Evolutionary conservation across 2,329 filamentous ascomycete species (phyloP).

Genomic region (Pezicula radicicola): DNA sequence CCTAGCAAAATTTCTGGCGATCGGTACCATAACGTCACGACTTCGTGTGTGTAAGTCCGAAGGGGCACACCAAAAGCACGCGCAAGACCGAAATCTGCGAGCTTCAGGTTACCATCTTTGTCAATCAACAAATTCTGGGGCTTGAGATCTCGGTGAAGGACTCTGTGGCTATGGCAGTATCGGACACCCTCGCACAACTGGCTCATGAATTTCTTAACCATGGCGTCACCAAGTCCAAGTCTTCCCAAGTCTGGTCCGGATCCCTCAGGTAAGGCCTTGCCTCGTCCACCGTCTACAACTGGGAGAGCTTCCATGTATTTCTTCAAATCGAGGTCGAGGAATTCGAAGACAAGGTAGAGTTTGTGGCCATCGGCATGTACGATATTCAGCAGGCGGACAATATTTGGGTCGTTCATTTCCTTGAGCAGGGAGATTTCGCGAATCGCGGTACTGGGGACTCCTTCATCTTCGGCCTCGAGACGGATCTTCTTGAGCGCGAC

Average conservation of each 20-base stretch:
- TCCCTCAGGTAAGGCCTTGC: constrained; percentile 80
- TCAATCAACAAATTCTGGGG: constrained; percentile 88
- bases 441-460: constrained; percentile 88
- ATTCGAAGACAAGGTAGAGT: constrained; percentile 90
- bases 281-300: constrained; percentile 78
- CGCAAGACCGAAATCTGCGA: constrained; percentile 87
- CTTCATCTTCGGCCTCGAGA: constrained; percentile 91
- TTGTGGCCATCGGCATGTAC: constrained; percentile 94
- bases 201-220: constrained; percentile 92
- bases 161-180: constrained; percentile 86
- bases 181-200: constrained; percentile 81
- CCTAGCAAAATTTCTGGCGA: constrained; percentile 87
- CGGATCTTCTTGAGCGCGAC: constrained; percentile 95
- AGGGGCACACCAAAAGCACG: constrained; percentile 88
- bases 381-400: constrained; percentile 85
- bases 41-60: constrained; percentile 91
- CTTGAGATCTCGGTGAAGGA: constrained; percentile 86
- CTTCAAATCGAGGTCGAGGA: constrained; percentile 87
- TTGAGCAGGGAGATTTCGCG: constrained; percentile 93
- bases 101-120: constrained; percentile 81
- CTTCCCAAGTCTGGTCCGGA: constrained; percentile 60
- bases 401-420: constrained; percentile 90
- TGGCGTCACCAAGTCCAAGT: constrained; percentile 71
- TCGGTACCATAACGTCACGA: constrained; percentile 92
- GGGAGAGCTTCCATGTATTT: constrained; percentile 95